These are phyloP conservation scores for Nigrospora osmanthi DNA, from an alignment of 2,329 filamentous ascomycete genomes.

Conservation along the genomic window DNA sequence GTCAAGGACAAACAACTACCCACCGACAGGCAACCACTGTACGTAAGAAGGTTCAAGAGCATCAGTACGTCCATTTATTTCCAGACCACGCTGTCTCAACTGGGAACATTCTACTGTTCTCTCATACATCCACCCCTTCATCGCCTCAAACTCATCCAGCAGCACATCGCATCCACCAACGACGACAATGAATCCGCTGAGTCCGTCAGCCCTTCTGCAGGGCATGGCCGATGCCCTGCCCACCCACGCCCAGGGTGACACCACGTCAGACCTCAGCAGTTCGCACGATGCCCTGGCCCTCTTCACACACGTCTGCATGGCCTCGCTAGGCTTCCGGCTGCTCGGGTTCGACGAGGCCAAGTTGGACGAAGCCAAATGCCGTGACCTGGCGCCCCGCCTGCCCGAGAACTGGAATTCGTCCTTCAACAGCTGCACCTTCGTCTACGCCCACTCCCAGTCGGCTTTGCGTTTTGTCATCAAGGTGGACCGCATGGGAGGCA, in stretches of 20 bases:
- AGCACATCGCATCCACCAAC: too few species aligned
- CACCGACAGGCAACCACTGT: too few species aligned
- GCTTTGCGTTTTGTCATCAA: constrained; percentile 79
- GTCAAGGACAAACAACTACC: too few species aligned
- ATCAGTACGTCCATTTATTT: too few species aligned
- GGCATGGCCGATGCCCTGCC: constrained; percentile 54
- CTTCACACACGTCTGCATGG: constrained; percentile 76
- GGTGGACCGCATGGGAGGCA: constrained; percentile 72
- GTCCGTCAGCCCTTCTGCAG: constrained; percentile 37
- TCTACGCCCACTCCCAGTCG: constrained; percentile 80
- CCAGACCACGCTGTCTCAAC: too few species aligned
- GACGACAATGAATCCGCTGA: constrained; percentile 26
- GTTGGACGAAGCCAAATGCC: constrained; percentile 53
- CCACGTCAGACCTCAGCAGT: constrained; percentile 56
- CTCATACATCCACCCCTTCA: too few species aligned
- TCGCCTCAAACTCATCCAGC: too few species aligned
- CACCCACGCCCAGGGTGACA: constrained; percentile 42
- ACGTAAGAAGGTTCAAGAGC: too few species aligned
- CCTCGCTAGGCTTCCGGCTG: constrained; percentile 71
- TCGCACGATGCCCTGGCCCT: constrained; percentile 79
- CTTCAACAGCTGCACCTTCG: constrained; percentile 66
- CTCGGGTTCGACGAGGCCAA: constrained; percentile 81
- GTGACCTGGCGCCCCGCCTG: constrained; percentile 52
- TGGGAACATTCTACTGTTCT: too few species aligned
- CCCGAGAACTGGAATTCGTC: constrained; percentile 74